A percentile compares a stretch with the other conserved stretches of the same genome.
Evolutionary conservation across 2,329 filamentous ascomycete genomes (phyloP).

Genomic region (Cordyceps pruinosa): DNA sequence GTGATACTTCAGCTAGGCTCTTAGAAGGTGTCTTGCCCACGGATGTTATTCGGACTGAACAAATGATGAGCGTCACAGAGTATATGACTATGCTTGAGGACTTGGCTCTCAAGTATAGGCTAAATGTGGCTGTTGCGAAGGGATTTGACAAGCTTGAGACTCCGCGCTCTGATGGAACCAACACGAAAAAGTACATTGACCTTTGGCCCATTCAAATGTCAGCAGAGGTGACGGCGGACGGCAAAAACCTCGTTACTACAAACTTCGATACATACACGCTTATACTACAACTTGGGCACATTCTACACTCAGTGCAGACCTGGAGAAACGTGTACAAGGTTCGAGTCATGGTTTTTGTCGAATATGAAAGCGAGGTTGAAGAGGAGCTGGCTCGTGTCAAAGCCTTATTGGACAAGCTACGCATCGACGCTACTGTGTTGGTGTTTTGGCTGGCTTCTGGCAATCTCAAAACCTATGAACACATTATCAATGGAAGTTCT

Average conservation of each 20-base stretch:
- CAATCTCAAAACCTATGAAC: constrained; percentile 63
- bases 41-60: constrained; percentile 61
- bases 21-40: constrained; percentile 58
- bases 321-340: constrained; percentile 70
- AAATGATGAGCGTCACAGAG: constrained; percentile 60
- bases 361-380: constrained; percentile 77
- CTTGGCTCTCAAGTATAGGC: constrained; percentile 65
- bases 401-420: constrained; percentile 68
- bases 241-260: constrained; percentile 65
- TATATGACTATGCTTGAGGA: constrained; percentile 84
- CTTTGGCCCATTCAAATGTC: constrained; percentile 94
- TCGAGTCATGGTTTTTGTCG: constrained; percentile 79
- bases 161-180: constrained; percentile 50
- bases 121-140: constrained; percentile 79
- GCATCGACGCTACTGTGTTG: constrained; percentile 71
- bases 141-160: constrained; percentile 73
- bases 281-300: constrained; percentile 82
- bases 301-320: constrained; percentile 70
- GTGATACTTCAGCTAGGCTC: constrained; percentile 49
- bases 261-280: constrained; percentile 87
- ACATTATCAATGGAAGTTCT: constrained; percentile 65
- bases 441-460: constrained; percentile 80
- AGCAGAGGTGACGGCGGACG: constrained; percentile 65
- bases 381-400: constrained; percentile 69
- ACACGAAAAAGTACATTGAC: constrained; percentile 73